phyloP scores from a whole-genome alignment of 805 yeast species.

The Nakazawaea pomicola region DNA sequence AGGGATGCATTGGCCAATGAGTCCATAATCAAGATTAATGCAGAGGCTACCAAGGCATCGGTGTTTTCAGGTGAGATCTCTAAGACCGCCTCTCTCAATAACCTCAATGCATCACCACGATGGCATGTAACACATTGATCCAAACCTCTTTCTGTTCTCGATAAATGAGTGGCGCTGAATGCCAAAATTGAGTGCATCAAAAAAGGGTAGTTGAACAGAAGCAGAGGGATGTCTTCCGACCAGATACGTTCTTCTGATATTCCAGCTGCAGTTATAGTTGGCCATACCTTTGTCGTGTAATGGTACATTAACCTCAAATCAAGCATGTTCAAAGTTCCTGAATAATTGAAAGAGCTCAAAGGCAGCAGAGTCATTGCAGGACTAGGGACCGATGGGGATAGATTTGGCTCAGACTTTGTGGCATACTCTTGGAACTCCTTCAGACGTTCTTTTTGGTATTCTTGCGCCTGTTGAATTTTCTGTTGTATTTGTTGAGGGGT shows the following conservation, averaged over 20 bases:
- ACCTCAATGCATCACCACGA: constrained; percentile 78
- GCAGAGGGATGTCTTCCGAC: constrained; percentile 81
- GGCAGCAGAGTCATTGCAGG: constrained; percentile 3
- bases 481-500: constrained; percentile 11
- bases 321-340: constrained; percentile 51
- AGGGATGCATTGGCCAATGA: constrained; percentile 85
- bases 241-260: constrained; percentile 82
- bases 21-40: constrained; percentile 85
- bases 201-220: constrained; percentile 85
- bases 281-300: constrained; percentile 79
- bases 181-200: constrained; percentile 90
- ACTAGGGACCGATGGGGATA: constrained; percentile 8
- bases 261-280: constrained; percentile 86
- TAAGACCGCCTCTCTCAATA: constrained; percentile 80
- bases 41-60: constrained; percentile 91
- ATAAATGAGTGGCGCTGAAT: constrained; percentile 86
- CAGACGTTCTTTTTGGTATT: constrained; percentile 7
- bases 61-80: constrained; percentile 80
- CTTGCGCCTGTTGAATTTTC: constrained; percentile 9
- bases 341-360: constrained; percentile 13
- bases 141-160: constrained; percentile 68
- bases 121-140: constrained; percentile 83
- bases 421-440: constrained; percentile 13
- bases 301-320: constrained; percentile 85
- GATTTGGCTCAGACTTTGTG: constrained; percentile 11